Percentiles rank a stretch among this genome's conserved stretches.
Conservation (phyloP, 306 rosid genomes). For the Vigna radiata region DNA sequence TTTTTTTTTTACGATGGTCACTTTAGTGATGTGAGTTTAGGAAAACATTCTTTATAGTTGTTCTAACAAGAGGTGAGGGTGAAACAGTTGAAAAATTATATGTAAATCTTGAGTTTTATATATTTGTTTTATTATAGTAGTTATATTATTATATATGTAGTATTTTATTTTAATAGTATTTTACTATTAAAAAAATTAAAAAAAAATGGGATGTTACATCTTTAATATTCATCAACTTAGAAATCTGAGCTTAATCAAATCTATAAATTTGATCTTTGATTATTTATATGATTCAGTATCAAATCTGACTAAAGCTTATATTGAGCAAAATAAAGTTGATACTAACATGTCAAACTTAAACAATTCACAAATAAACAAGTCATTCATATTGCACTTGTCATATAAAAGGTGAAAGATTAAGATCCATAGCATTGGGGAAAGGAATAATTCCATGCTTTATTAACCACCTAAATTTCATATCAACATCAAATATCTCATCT, state of each 20-base stretch:
- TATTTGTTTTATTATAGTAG: too few species aligned
- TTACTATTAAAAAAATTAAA: too few species aligned
- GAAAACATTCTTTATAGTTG: too few species aligned
- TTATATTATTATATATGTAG: too few species aligned
- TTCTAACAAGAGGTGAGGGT: too few species aligned
- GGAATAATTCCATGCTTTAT: conserved; percentile 26
- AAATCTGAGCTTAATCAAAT: neutral
- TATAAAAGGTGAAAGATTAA: conserved; percentile 3
- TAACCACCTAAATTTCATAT: conserved; percentile 3
- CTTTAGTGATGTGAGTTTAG: too few species aligned
- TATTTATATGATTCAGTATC: neutral
- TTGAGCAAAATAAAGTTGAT: neutral
- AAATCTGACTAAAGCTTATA: neutral
- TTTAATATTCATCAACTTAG: neutral
- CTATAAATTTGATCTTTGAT: neutral
- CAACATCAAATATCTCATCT: conserved; percentile 4
- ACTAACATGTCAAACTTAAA: neutral
- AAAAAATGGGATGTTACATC: too few species aligned
- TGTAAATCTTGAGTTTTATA: too few species aligned
- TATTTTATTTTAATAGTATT: too few species aligned
- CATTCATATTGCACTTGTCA: neutral
- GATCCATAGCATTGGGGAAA: conserved; percentile 6
- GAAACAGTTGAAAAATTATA: too few species aligned
- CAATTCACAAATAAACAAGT: neutral
- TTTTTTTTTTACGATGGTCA: too few species aligned